Evolutionary conservation across 1,284 basidiomycete genomes (phyloP), one percentile per base, ranked within the genome.

Genomic region (Trametes polyzona): DNA sequence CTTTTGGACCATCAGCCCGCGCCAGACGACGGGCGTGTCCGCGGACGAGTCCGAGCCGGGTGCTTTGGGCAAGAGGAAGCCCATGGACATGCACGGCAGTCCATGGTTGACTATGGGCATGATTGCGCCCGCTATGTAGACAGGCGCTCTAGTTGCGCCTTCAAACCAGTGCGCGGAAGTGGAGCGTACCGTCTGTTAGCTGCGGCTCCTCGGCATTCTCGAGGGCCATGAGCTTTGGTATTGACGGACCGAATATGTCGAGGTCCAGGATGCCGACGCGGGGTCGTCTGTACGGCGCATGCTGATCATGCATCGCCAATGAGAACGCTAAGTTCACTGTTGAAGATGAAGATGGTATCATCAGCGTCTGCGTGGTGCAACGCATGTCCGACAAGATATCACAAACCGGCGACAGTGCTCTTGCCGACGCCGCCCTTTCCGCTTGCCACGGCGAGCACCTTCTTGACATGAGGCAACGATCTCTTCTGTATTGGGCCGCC

Each of bases 361-460:
- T 30, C 17, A n/a, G 6, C 11, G 14, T 23, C 3, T 4, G 16
- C 3, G 26, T 4, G 17, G 8, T 5, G 9, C 33, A n/a, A 19
- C 2, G 12, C 11, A 30, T 40, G n/a, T n/a, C n/a, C 4, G 17
- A 19, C 2, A 21, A 11, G 17, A n/a, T n/a, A 11, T 1, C 6
- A 71, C 78, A 43, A 58, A 93, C 93, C 91, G 47, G 96, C 92
- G 32, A 98, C 80, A 0, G 96, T 98, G 64, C 93, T 96, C 76
- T 99, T 99, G 7, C 96, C 96, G 1, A 98, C 96, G 1, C 96
- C 96, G 32, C 96, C 97, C 70, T 98, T 98, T 14, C 95, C 96
- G 65, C 92, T 95, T 0, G 95, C 92, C 0, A 99, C 95, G 4
- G 87, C 90, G 8, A 99, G 72, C 26, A 97, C 86, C 53, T 83